Percentiles rank a stretch among this genome's conserved stretches.
Evolutionary conservation across 2,329 filamentous ascomycete genomes (phyloP).

Genomic region (Coniochaeta prunicola): DNA sequence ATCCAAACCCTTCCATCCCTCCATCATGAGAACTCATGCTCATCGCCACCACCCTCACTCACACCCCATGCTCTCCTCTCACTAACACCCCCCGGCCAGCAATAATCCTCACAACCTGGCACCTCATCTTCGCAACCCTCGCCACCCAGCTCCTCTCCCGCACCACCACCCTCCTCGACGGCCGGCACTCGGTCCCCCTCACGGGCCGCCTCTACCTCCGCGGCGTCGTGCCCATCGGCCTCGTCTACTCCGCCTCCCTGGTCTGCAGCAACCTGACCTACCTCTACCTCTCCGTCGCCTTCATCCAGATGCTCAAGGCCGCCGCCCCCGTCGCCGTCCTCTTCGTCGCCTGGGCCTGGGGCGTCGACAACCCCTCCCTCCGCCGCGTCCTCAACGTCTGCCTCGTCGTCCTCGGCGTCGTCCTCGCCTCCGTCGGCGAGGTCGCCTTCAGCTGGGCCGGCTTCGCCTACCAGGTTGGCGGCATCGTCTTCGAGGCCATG

Average conservation of each 20-base stretch:
- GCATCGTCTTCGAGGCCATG: constrained; percentile 73
- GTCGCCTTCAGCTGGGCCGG: constrained; percentile 43
- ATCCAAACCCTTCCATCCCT: too few species aligned
- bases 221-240: constrained; percentile 58
- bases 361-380: background rate
- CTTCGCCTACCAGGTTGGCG: constrained; percentile 64
- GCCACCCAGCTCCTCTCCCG: constrained; percentile 60
- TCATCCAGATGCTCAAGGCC: constrained; percentile 62
- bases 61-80: background rate
- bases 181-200: constrained; percentile 54
- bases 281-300: constrained; percentile 59
- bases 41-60: background rate
- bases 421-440: constrained; percentile 51
- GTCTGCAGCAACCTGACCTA: constrained; percentile 63
- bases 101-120: constrained; percentile 60
- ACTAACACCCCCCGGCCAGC: constrained; percentile 29
- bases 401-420: constrained; percentile 31
- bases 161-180: constrained; percentile 56
- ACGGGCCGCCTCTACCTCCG: constrained; percentile 52
- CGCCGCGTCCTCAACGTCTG: background rate
- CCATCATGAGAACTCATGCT: too few species aligned
- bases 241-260: constrained; percentile 59
- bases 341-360: background rate
- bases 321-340: background rate
- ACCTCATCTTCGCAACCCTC: constrained; percentile 57